Percentiles rank a stretch among this genome's conserved stretches.
Conservation (phyloP, 306 rosid species). For the Hippophae gyantsensis region DNA sequence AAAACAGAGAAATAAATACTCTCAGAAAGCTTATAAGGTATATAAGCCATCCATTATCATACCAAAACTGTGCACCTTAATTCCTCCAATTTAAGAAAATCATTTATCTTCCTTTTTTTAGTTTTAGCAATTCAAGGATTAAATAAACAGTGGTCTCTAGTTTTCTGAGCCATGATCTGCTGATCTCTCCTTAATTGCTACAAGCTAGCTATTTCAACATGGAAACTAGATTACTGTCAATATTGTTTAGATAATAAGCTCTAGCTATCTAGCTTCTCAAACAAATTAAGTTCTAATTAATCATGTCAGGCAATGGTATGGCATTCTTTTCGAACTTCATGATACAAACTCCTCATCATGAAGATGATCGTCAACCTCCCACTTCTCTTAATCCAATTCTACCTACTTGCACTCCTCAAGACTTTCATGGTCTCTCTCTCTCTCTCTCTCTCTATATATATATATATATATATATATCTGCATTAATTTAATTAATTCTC, state of each 20-base stretch:
- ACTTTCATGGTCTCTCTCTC: slow-evolving; percentile 55
- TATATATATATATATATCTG: neutral
- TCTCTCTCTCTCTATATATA: neutral
- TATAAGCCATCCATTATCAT: slow-evolving; percentile 33
- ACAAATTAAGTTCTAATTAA: neutral
- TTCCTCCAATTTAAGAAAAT: slow-evolving; percentile 29
- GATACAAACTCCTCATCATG: slow-evolving; percentile 67
- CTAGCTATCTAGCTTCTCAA: slow-evolving; percentile 1
- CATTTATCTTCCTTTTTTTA: slow-evolving; percentile 7
- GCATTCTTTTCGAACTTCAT: slow-evolving; percentile 92
- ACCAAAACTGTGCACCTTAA: slow-evolving; percentile 23
- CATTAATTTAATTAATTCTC: neutral
- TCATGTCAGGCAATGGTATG: slow-evolving; percentile 60
- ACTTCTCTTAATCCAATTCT: slow-evolving; percentile 63
- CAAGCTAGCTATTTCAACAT: slow-evolving; percentile 14
- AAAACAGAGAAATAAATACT: neutral
- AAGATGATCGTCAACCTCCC: slow-evolving; percentile 56
- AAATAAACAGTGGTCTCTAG: neutral
- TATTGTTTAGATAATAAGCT: neutral
- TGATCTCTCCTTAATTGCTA: slow-evolving; percentile 3
- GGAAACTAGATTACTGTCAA: slow-evolving; percentile 15
- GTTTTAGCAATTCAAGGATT: slow-evolving; percentile 17
- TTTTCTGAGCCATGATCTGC: slow-evolving; percentile 14
- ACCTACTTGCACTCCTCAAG: slow-evolving; percentile 78
- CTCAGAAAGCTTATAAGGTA: slow-evolving; percentile 40